Evolutionary conservation across 1,284 basidiomycete genomes (phyloP).

Genomic region (Malassezia brasiliensis): DNA sequence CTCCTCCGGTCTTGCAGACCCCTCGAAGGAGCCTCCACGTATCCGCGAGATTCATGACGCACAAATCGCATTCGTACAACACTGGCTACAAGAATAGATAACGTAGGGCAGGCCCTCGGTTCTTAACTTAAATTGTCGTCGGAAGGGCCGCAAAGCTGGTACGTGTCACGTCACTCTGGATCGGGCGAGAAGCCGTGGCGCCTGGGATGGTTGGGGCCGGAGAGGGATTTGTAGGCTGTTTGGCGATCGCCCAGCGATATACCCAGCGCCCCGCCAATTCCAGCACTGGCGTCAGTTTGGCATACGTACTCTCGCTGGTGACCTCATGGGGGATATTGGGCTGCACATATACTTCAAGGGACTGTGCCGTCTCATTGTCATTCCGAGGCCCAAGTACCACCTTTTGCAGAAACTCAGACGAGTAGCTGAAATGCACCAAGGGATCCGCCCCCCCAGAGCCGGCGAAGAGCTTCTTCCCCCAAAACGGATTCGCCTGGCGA

Average conservation of each 20-base stretch:
- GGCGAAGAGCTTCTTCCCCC: constrained; percentile 40
- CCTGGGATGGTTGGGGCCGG: not conserved
- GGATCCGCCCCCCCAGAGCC: constrained; percentile 32
- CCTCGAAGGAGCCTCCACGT: constrained; percentile 60
- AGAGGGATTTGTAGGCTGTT: not conserved
- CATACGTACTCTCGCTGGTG: constrained; percentile 3
- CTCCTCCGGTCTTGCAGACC: constrained; percentile 27
- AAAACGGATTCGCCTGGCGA: constrained; percentile 24
- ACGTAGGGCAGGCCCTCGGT: no score
- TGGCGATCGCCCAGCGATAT: constrained; percentile 12
- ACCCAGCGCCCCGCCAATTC: constrained; percentile 12
- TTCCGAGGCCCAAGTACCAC: constrained; percentile 23
- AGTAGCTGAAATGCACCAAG: constrained; percentile 35
- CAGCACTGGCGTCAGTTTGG: not conserved
- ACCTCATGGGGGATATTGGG: not conserved
- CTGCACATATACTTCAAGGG: constrained; percentile 8
- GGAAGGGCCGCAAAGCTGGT: not conserved
- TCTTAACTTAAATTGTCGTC: not conserved
- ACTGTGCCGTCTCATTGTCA: not conserved
- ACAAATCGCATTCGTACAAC: constrained; percentile 67
- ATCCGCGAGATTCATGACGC: constrained; percentile 72
- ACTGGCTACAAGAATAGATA: constrained; percentile 57
- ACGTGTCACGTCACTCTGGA: not conserved
- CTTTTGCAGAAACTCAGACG: constrained; percentile 26
- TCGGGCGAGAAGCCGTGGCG: not conserved